These are phyloP conservation scores for Vigna nakashimae DNA, from an alignment of 306 rosid genomes.

Conservation along the genomic window DNA sequence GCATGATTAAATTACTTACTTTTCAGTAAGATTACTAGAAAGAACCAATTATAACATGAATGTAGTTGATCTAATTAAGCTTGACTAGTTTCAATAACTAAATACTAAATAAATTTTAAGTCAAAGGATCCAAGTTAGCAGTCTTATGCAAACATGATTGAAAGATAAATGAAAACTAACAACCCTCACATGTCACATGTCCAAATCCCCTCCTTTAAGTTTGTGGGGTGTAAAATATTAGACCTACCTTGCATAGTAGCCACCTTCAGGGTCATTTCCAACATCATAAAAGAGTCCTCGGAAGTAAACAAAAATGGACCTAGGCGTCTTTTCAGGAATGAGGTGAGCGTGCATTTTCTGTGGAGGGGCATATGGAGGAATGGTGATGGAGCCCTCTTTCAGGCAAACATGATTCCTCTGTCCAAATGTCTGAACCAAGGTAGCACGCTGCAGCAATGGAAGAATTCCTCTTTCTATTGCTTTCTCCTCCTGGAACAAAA, in stretches of 20 bases:
- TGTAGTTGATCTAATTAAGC: conserved; percentile 10
- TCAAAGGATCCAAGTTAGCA: conserved; percentile 6
- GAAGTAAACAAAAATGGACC: conserved; percentile 90
- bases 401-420: conserved; percentile 89
- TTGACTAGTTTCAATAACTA: conserved; percentile 27
- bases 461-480: conserved; percentile 95
- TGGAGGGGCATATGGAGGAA: conserved; percentile 97
- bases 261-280: conserved; percentile 97
- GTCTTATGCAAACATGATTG: conserved; percentile 22
- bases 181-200: background rate
- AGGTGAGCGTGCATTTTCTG: conserved; percentile 88
- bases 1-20: conserved; percentile 3
- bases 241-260: conserved; percentile 88
- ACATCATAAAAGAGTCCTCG: conserved; percentile 93
- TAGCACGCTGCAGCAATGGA: conserved; percentile 75
- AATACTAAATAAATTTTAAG: conserved; percentile 30
- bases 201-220: conserved; percentile 24
- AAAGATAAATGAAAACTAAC: conserved; percentile 2
- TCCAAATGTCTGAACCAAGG: conserved; percentile 94
- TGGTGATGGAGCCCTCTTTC: conserved; percentile 84
- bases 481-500: conserved; percentile 77
- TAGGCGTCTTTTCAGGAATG: conserved; percentile 78
- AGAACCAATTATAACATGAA: conserved; percentile 18
- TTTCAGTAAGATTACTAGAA: conserved; percentile 1
- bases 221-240: conserved; percentile 15